These are phyloP conservation scores for Sanguinoderma infundibulare DNA, from an alignment of 1,284 basidiomycete genomes.

Conservation along the genomic window DNA sequence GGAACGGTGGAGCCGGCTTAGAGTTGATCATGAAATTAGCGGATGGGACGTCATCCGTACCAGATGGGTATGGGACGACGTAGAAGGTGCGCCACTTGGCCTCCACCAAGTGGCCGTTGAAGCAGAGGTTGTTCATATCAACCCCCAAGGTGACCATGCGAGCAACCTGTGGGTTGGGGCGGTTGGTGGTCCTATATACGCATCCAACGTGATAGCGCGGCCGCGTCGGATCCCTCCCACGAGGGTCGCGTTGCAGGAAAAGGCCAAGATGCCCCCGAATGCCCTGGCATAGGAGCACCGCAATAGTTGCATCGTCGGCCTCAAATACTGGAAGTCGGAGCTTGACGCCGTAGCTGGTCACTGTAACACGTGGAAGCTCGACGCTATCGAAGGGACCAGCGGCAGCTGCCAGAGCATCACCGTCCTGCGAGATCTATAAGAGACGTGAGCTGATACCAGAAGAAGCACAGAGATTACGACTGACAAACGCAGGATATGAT, in stretches of 20 bases:
- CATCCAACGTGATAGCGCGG: not conserved
- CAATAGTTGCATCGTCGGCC: not conserved
- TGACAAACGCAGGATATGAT: not conserved
- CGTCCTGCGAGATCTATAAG: not conserved
- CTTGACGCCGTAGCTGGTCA: not conserved
- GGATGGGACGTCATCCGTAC: not conserved
- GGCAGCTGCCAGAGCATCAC: too few relatives aligned
- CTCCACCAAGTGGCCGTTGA: not conserved
- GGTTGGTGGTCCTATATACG: not conserved
- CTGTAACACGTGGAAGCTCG: not conserved
- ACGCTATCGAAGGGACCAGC: not conserved
- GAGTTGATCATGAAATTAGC: not conserved
- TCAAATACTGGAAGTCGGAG: not conserved
- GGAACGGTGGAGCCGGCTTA: not conserved
- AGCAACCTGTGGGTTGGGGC: not conserved
- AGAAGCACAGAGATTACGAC: not conserved
- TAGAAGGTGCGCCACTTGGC: slow-evolving; percentile 1
- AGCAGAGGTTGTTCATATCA: not conserved
- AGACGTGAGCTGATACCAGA: not conserved
- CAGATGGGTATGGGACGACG: not conserved
- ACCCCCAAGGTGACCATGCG: not conserved
- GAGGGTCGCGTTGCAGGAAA: not conserved
- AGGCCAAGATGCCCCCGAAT: not conserved
- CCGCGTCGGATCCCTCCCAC: not conserved
- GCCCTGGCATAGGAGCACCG: not conserved